These are phyloP conservation scores for Cytospora chrysosperma DNA, from an alignment of 2,329 filamentous ascomycete genomes.

Conservation along the genomic window DNA sequence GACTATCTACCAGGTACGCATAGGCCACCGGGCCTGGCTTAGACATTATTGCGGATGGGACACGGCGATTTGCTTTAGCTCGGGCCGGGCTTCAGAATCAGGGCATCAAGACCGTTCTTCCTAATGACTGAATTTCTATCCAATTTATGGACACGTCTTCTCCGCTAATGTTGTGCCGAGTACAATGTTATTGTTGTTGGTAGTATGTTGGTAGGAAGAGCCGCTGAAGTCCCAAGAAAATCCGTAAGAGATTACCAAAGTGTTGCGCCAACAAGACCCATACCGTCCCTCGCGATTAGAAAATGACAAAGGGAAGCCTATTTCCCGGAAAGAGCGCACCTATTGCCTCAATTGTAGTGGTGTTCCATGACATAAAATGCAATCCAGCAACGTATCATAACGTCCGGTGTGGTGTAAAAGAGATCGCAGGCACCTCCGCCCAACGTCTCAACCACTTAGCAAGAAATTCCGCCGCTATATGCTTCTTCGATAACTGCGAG, in stretches of 20 bases:
- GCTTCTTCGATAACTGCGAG: background rate
- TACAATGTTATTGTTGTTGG: slow-evolving; percentile 15
- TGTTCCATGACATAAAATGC: slow-evolving; percentile 11
- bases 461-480: background rate
- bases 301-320: slow-evolving; percentile 12
- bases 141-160: slow-evolving; percentile 23
- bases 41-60: slow-evolving; percentile 9
- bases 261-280: slow-evolving; percentile 23
- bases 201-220: slow-evolving; percentile 1
- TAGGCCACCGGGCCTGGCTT: background rate
- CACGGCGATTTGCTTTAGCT: background rate
- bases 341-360: slow-evolving; percentile 1
- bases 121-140: slow-evolving; percentile 23
- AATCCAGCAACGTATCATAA: slow-evolving; percentile 14
- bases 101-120: slow-evolving; percentile 1
- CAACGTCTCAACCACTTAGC: background rate
- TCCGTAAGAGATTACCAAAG: slow-evolving; percentile 18
- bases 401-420: slow-evolving; percentile 7
- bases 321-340: slow-evolving; percentile 8
- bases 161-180: slow-evolving; percentile 15
- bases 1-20: slow-evolving; percentile 17
- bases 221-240: slow-evolving; percentile 13
- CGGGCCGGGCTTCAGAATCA: background rate
- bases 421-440: background rate
- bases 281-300: slow-evolving; percentile 17